Conservation (phyloP, 805 yeast genomes). For the Pichia kluyveri region DNA sequence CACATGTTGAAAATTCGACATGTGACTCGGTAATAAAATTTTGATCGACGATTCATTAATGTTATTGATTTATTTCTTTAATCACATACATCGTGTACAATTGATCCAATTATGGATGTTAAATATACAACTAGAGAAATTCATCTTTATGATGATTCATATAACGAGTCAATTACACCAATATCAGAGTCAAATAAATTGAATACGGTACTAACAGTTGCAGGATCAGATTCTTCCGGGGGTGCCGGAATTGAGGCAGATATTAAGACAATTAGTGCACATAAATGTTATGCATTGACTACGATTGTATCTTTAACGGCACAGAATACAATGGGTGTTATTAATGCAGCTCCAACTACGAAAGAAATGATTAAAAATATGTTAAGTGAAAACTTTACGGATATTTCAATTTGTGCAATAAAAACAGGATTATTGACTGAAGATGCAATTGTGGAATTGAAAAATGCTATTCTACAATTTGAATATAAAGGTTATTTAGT, state of each 20-base stretch:
- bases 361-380: not conserved
- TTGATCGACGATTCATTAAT: too few relatives aligned
- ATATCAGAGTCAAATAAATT: conserved; percentile 6
- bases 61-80: too few relatives aligned
- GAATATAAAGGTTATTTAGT: conserved; percentile 25
- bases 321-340: conserved; percentile 50
- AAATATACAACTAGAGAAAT: not conserved
- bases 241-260: conserved; percentile 96
- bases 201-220: conserved; percentile 39
- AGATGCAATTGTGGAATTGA: conserved; percentile 36
- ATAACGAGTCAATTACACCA: conserved; percentile 4
- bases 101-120: too few relatives aligned
- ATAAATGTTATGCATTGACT: conserved; percentile 72
- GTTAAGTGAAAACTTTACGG: conserved; percentile 8
- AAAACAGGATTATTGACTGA: conserved; percentile 72
- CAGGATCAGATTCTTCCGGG: conserved; percentile 83
- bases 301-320: conserved; percentile 76
- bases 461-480: conserved; percentile 23
- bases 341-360: not conserved
- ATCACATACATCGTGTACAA: too few relatives aligned
- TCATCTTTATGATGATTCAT: not conserved
- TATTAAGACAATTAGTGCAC: conserved; percentile 68
- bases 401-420: conserved; percentile 47
- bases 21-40: too few relatives aligned
- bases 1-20: too few relatives aligned